A percentile compares a stretch with the other conserved stretches of the same genome.
Evolutionary conservation across 164 flowering plant species (phyloP).

Genomic region (Magnolia officinalis): DNA sequence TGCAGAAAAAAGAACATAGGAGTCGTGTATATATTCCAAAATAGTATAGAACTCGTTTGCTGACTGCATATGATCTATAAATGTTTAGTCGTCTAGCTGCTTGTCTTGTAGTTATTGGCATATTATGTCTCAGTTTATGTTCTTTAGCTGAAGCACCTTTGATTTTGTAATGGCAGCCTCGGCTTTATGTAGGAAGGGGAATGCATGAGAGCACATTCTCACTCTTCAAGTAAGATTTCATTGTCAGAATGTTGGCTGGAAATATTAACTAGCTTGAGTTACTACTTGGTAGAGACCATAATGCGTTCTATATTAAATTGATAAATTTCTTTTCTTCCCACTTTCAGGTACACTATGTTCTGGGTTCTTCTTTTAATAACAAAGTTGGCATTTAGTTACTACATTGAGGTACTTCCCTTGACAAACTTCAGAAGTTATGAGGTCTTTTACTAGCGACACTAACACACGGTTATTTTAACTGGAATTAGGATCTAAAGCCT

Average conservation of each 20-base stretch:
- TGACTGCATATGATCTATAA: not conserved
- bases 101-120: not conserved
- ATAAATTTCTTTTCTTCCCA: not conserved
- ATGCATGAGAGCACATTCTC: conserved; percentile 96
- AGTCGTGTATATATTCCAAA: not conserved
- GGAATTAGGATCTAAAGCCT: no score
- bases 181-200: conserved; percentile 95
- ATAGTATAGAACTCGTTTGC: not conserved
- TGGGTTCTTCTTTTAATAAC: conserved; percentile 88
- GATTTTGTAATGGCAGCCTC: conserved; percentile 59
- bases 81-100: not conserved
- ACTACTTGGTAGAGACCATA: not conserved
- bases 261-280: not conserved
- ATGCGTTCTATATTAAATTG: not conserved
- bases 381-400: conserved; percentile 89
- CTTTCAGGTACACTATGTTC: conserved; percentile 82
- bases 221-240: conserved; percentile 75
- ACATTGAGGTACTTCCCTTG: conserved; percentile 56
- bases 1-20: not conserved
- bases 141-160: not conserved
- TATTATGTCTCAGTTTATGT: not conserved
- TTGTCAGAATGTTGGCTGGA: not conserved
- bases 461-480: no score
- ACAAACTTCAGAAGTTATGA: not conserved
- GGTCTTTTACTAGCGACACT: no score